Conservation (phyloP, 768 basidiomycete species). For the Termitomyces heimii region DNA sequence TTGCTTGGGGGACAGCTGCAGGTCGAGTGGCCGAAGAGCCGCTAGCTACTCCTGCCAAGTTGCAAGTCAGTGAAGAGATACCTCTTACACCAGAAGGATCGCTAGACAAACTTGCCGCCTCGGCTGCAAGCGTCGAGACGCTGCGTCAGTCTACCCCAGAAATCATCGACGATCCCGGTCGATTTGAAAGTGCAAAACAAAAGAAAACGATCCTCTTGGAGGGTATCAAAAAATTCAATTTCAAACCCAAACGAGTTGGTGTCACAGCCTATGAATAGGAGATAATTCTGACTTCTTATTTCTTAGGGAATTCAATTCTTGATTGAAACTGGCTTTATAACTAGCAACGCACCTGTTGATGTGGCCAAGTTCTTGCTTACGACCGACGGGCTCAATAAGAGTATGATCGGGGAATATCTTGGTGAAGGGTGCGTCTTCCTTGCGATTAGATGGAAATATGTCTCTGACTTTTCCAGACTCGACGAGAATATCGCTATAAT, state of each 20-base stretch:
- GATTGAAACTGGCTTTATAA: constrained; percentile 83
- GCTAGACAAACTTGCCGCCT: constrained; percentile 45
- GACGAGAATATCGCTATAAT: constrained; percentile 87
- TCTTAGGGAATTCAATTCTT: constrained; percentile 83
- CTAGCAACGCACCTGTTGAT: constrained; percentile 61
- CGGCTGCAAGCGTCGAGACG: constrained; percentile 44
- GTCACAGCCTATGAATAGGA: neutral
- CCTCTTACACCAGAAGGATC: constrained; percentile 51
- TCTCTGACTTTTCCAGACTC: constrained; percentile 46
- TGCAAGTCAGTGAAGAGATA: constrained; percentile 48
- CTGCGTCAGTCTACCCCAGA: constrained; percentile 73
- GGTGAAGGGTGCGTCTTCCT: constrained; percentile 79
- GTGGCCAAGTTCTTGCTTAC: constrained; percentile 81
- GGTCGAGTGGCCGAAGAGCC: constrained; percentile 39
- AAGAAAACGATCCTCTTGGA: constrained; percentile 93
- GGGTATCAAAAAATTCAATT: constrained; percentile 97
- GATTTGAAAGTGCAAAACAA: constrained; percentile 94
- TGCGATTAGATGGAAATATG: neutral
- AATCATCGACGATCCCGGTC: constrained; percentile 79
- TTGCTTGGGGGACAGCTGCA: constrained; percentile 77
- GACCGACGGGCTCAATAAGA: constrained; percentile 91
- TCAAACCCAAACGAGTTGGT: constrained; percentile 92
- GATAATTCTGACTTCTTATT: neutral
- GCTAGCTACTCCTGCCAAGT: constrained; percentile 31
- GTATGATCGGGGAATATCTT: constrained; percentile 96